Evolutionary conservation across 495 filamentous ascomycete genomes (phyloP), one percentile per base, ranked within the genome.

Genomic region (Podospora bellae-mahoneyi): DNA sequence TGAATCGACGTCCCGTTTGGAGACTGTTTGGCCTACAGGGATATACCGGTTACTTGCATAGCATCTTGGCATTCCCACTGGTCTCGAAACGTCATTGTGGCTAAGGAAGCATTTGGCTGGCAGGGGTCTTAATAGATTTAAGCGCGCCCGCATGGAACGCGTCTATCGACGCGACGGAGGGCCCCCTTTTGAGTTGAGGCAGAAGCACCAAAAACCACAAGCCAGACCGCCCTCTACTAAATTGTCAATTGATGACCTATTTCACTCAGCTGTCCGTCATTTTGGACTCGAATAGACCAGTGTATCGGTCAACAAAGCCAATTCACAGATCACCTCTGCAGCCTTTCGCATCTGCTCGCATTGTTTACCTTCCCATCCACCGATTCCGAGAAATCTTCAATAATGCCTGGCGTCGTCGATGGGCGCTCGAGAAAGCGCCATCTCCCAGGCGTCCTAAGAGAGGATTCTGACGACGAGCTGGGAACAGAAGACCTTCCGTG

Each of bases 391-490:
- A 48, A 10, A 48, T 10, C 30, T 5, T 7, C 39, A 48, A 13
- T 13, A 13, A 74, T 74, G 72, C 67, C 71, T 6, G 64, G 68
- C 59, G 55, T 60, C 62, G 32, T 65, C 56, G 34, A 28, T 2
- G 54, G 60, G 16, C 64, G 69, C 62, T 5, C 62, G 7, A 23
- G 13, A 3, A 39, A 62, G 19, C 64, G 57, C 54, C 27, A 61
- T 48, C 63, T 67, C 30, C 65, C 77, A 13, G 89, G 86, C 23
- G 80, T 94, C n/a, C 77, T 83, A 16, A 84, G 92, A 67, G 93
- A 96, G 65, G 92, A 96, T 75, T 96, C 92, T 15, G 94, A 97
- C 80, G 93, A 97, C 71, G 94, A 97, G 75, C 84, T 96, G 10
- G 93, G 92, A 20, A 80, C 87, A 19, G 92, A 95, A 64, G 92